Percentiles rank a stretch among this genome's conserved stretches.
Evolutionary conservation across 148 eudicot species (phyloP).

Genomic region (Heliamphora exappendiculata): DNA sequence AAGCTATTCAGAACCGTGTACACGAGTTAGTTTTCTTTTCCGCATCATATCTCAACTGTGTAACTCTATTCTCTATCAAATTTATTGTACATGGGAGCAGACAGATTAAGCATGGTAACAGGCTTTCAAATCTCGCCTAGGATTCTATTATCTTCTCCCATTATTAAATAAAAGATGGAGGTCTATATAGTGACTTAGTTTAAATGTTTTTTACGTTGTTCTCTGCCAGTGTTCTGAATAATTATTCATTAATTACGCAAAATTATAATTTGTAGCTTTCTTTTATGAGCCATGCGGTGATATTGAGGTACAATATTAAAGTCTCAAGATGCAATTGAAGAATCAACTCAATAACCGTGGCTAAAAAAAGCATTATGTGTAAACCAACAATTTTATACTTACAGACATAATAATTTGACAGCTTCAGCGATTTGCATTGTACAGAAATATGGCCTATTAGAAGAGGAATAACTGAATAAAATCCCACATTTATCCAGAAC

Average conservation of each 20-base stretch:
- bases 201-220: neutral
- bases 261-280: neutral
- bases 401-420: neutral
- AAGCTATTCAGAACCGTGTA: slow-evolving; percentile 85
- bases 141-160: neutral
- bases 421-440: neutral
- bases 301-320: neutral
- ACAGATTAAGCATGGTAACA: neutral
- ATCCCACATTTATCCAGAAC: too few relatives aligned
- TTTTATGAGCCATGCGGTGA: neutral
- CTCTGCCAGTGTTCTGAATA: neutral
- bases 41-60: neutral
- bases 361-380: neutral
- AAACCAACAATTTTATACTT: neutral
- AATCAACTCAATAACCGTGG: neutral
- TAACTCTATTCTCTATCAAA: neutral
- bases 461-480: neutral
- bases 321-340: neutral
- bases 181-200: too few relatives aligned
- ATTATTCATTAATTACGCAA: neutral
- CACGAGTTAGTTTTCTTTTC: slow-evolving; percentile 69
- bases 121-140: neutral
- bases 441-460: neutral
- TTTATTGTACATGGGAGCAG: neutral
- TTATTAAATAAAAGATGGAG: neutral